Evolutionary conservation across 345 rosid genomes (phyloP).

Genomic region (Gossypium arboreum): DNA sequence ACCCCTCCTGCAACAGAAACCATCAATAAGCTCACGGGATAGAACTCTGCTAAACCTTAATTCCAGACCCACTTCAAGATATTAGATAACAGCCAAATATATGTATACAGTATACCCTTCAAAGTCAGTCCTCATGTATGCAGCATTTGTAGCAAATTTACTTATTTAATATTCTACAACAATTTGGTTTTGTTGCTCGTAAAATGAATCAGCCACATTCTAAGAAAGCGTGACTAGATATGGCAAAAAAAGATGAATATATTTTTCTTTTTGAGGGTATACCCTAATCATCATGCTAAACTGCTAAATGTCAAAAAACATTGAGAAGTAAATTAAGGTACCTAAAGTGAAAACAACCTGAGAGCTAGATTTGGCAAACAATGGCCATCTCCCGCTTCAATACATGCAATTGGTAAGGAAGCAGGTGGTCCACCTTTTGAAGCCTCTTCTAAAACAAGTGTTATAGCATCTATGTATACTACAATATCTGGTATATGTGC

Average conservation of each 20-base stretch:
- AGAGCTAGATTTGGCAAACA: constrained; percentile 84
- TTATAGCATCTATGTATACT: constrained; percentile 79
- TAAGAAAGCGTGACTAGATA: neutral
- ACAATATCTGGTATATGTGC: constrained; percentile 61
- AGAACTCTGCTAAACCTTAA: neutral
- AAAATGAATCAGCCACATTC: neutral
- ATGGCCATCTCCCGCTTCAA: constrained; percentile 83
- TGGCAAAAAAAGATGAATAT: constrained; percentile 1
- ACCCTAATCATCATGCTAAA: constrained; percentile 3
- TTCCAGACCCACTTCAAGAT: constrained; percentile 2
- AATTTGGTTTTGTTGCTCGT: neutral
- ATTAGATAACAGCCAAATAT: neutral
- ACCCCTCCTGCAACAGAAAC: constrained; percentile 67
- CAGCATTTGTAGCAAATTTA: neutral
- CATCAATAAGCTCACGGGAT: constrained; percentile 16
- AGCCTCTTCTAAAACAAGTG: constrained; percentile 83
- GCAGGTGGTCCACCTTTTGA: constrained; percentile 64
- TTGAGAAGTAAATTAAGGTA: constrained; percentile 15
- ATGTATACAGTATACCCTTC: neutral
- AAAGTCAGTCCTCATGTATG: constrained; percentile 1
- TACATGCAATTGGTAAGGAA: constrained; percentile 84
- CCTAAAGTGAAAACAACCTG: constrained; percentile 50
- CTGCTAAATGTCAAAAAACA: constrained; percentile 18
- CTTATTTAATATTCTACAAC: constrained; percentile 1
- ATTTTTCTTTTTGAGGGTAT: neutral